Conservation (phyloP, 495 filamentous ascomycete species). For the Talaromyces nanjingensis region DNA sequence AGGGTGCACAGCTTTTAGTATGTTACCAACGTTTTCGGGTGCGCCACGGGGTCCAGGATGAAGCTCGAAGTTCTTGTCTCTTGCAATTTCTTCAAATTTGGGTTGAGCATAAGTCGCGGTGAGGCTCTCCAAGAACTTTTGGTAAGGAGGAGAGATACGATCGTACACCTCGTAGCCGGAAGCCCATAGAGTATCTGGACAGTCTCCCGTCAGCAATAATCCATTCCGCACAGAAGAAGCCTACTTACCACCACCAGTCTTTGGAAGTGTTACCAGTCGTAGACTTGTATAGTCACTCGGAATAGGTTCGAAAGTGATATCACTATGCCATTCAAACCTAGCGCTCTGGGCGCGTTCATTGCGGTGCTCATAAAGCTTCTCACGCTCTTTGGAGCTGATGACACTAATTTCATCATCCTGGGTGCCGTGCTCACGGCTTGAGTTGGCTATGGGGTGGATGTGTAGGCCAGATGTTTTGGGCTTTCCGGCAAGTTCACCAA, state of each 20-base stretch:
- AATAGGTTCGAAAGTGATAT: slow-evolving; percentile 62
- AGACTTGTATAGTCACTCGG: slow-evolving; percentile 61
- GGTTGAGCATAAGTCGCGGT: slow-evolving; percentile 42
- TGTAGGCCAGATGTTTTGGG: slow-evolving; percentile 53
- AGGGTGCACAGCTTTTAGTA: slow-evolving; percentile 58
- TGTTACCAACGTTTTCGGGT: slow-evolving; percentile 56
- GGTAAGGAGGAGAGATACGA: slow-evolving; percentile 56
- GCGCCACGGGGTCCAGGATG: slow-evolving; percentile 48
- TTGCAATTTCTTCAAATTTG: slow-evolving; percentile 39
- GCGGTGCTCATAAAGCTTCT: slow-evolving; percentile 40
- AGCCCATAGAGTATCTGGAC: slow-evolving; percentile 30
- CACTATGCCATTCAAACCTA: slow-evolving; percentile 48
- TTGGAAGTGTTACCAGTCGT: slow-evolving; percentile 54
- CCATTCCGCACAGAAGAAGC: background rate
- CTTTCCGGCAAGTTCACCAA: slow-evolving; percentile 56
- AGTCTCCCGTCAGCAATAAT: too few species aligned
- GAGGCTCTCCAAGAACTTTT: slow-evolving; percentile 57
- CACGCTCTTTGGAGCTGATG: slow-evolving; percentile 49
- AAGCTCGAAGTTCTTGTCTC: slow-evolving; percentile 38
- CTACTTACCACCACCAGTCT: slow-evolving; percentile 55
- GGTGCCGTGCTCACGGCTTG: slow-evolving; percentile 29
- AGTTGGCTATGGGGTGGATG: slow-evolving; percentile 59
- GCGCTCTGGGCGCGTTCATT: slow-evolving; percentile 8
- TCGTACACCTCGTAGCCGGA: slow-evolving; percentile 50
- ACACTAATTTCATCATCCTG: slow-evolving; percentile 61